These are phyloP conservation scores for Akanthomyces lecanii DNA, from an alignment of 2,329 filamentous ascomycete species.

Conservation along the genomic window DNA sequence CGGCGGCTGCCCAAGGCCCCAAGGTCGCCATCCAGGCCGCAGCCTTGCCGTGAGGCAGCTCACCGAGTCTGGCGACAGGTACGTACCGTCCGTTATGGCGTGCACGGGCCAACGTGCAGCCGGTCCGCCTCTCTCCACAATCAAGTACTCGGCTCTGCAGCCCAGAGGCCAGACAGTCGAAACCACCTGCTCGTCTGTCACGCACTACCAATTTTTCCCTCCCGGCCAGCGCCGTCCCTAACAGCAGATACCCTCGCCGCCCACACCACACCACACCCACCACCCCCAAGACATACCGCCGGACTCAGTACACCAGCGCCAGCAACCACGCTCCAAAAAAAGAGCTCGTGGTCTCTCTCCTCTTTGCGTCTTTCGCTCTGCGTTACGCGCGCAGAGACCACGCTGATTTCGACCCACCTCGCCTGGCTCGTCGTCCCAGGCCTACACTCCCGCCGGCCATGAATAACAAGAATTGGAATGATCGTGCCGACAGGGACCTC, in stretches of 20 bases:
- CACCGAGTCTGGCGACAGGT: not conserved
- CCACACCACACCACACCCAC: not conserved
- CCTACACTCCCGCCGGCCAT: slow-evolving; percentile 24
- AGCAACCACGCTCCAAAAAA: not conserved
- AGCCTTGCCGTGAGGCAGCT: slow-evolving; percentile 1
- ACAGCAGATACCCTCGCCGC: slow-evolving; percentile 25
- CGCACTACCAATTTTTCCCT: slow-evolving; percentile 41
- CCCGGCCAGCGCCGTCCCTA: slow-evolving; percentile 33
- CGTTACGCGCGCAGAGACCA: not conserved
- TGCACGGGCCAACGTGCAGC: slow-evolving; percentile 28
- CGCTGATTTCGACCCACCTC: slow-evolving; percentile 13
- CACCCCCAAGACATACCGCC: slow-evolving; percentile 3
- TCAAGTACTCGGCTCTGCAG: slow-evolving; percentile 18
- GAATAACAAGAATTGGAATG: slow-evolving; percentile 59
- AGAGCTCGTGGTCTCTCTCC: not conserved
- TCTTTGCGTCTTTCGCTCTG: not conserved
- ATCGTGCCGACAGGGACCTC: slow-evolving; percentile 58
- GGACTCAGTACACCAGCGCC: slow-evolving; percentile 1
- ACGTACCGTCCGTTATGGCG: not conserved
- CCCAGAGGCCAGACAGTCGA: slow-evolving; percentile 23
- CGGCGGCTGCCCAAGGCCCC: not conserved
- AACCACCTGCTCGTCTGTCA: slow-evolving; percentile 22
- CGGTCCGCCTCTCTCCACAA: slow-evolving; percentile 22
- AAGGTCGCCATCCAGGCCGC: slow-evolving; percentile 2
- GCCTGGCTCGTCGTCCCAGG: not conserved